Conservation (phyloP, 352 stramenopile species). For the Phytophthora colocasiae region DNA sequence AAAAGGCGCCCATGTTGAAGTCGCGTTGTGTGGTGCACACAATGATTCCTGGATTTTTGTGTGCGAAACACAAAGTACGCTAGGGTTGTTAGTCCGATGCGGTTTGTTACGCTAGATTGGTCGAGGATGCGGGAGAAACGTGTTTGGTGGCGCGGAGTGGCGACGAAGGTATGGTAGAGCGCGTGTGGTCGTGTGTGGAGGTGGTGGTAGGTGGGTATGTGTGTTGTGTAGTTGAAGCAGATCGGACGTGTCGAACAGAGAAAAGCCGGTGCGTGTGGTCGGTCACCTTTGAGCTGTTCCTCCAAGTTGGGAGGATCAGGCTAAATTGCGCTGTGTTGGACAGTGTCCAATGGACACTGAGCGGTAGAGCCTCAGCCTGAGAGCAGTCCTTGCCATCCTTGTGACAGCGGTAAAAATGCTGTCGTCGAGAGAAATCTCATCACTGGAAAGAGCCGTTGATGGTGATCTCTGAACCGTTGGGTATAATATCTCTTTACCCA, state of each 20-base stretch:
- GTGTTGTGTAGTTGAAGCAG: constrained; percentile 3
- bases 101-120: no score
- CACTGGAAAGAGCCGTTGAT: neutral
- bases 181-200: no score
- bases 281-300: no score
- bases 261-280: no score
- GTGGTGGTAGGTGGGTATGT: no score
- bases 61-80: no score
- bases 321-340: constrained; percentile 9
- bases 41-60: neutral
- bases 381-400: neutral
- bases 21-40: constrained; percentile 12
- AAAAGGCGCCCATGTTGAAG: constrained; percentile 20
- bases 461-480: neutral
- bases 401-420: neutral
- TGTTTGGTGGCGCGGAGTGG: no score
- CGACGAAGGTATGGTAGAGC: no score
- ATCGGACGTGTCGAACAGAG: neutral
- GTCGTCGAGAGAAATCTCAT: no score
- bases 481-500: neutral
- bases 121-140: no score
- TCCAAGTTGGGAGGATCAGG: neutral
- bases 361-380: neutral
- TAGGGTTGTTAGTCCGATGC: no score
- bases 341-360: no score